phyloP scores from a whole-genome alignment of 306 rosid genomes.

The Corylus avellana region DNA sequence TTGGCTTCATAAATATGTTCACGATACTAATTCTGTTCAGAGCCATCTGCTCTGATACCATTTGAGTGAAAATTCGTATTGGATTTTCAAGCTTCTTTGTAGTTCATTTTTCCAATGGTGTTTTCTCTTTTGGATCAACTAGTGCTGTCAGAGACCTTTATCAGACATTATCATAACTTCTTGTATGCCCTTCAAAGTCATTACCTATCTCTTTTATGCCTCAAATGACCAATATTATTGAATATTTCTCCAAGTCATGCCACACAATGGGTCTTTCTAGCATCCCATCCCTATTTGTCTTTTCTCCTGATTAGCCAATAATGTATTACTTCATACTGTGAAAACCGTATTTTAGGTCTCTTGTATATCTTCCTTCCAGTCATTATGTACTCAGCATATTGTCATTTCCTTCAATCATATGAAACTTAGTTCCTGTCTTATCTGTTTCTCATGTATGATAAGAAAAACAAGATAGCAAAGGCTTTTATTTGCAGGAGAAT shows the following conservation, averaged over 20 bases:
- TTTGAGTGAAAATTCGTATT: background rate
- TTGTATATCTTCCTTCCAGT: background rate
- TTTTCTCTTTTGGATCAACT: background rate
- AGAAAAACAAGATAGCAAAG: background rate
- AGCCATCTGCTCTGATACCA: background rate
- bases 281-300: background rate
- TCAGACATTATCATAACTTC: background rate
- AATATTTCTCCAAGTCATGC: background rate
- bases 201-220: conserved; percentile 1
- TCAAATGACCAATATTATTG: background rate
- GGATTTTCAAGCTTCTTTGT: background rate
- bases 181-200: background rate
- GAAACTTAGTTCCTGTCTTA: background rate
- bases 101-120: background rate
- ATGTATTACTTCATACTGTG: background rate
- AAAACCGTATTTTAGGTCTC: background rate
- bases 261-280: background rate
- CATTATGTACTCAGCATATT: too few relatives aligned
- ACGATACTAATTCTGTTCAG: background rate
- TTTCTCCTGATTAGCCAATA: background rate
- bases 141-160: background rate
- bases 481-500: background rate
- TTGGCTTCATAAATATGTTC: background rate
- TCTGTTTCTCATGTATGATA: background rate
- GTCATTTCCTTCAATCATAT: background rate